Evolutionary conservation across 495 filamentous ascomycete species (phyloP).

Genomic region (Daldinia grandis): DNA sequence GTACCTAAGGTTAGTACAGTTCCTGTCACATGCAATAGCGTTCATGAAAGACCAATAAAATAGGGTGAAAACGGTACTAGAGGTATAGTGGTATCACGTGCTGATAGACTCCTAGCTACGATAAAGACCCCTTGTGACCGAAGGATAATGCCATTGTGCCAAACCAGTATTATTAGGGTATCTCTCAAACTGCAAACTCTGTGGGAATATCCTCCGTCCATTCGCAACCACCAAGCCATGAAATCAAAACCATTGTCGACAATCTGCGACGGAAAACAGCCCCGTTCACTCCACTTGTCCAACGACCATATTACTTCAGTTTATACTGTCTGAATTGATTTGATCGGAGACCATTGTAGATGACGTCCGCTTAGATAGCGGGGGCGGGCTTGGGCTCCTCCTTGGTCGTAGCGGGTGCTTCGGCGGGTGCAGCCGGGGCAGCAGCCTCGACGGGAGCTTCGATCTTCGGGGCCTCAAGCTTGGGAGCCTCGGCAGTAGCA

Average conservation of each 20-base stretch:
- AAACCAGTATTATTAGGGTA: conserved; percentile 31
- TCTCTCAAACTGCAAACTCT: conserved; percentile 39
- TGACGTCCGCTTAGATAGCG: conserved; percentile 4
- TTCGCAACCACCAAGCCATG: conserved; percentile 4
- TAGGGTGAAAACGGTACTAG: not conserved
- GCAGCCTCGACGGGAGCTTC: conserved; percentile 21
- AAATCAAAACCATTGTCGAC: conserved; percentile 11
- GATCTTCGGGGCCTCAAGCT: conserved; percentile 27
- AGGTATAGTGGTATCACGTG: conserved; percentile 17
- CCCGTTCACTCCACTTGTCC: conserved; percentile 22
- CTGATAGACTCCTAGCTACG: not conserved
- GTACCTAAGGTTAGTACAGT: not conserved
- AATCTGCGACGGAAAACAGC: conserved; percentile 11
- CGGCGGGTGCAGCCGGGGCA: conserved; percentile 33
- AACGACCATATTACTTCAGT: conserved; percentile 25
- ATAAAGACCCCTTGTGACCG: conserved; percentile 18
- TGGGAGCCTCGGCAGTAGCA: conserved; percentile 32
- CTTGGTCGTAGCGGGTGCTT: conserved; percentile 17
- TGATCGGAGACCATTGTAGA: conserved; percentile 12
- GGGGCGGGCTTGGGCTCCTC: conserved; percentile 34
- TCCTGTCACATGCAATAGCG: not conserved
- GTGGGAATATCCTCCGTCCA: conserved; percentile 39
- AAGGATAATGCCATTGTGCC: conserved; percentile 37
- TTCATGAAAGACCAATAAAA: not conserved
- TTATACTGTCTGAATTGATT: conserved; percentile 4